Evolutionary conservation across 768 basidiomycete species (phyloP), one percentile per base, ranked within the genome.

Genomic region (Goffeauzyma gilvescens): DNA sequence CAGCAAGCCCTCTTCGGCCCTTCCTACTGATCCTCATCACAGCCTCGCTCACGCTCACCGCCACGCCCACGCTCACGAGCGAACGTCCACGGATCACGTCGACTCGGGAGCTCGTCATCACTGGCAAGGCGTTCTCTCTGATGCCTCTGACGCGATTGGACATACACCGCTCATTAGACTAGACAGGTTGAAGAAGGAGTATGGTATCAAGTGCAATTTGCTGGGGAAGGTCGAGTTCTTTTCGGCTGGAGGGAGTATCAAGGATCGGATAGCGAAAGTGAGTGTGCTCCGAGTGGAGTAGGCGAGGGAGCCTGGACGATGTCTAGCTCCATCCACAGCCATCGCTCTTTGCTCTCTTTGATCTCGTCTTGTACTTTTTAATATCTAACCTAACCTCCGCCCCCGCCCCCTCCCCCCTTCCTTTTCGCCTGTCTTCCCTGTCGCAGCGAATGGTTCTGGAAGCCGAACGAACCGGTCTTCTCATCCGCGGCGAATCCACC

Each of bases 181-280:
- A 6, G 76, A 82, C 65, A 77, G 75, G 57, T 71, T 93, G 10
- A 80, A 83, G 6, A 63, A 69, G 24, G 70, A 71, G 10, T 71
- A 87, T 42, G 81, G 76, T 0, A 65, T 95, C 21, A 75, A 78
- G 58, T 96, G 90, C 65, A 93, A 90, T 62, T 69, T 98, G 89
- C 82, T 90, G 57, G 89, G 72, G 6, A 95, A 93, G 64, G 70
- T 81, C 13, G 90, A 98, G 55, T 95, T 75, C 60, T 73, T 82
- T 57, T 86, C 82, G 15, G 78, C 76, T 2, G 93, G 90, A 8
- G 90, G 90, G 2, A 86, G 81, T 2, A 80, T 95, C 46, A 98
- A 98, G 67, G 90, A 96, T 60, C 71, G 89, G 45, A 90, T 96
- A 41, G 89, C 87, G 21, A 89, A 85, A 50, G 65, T 63, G 21